Conservation (phyloP, 2,329 filamentous ascomycete species). For the Coniosporium tulheliwenetii region DNA sequence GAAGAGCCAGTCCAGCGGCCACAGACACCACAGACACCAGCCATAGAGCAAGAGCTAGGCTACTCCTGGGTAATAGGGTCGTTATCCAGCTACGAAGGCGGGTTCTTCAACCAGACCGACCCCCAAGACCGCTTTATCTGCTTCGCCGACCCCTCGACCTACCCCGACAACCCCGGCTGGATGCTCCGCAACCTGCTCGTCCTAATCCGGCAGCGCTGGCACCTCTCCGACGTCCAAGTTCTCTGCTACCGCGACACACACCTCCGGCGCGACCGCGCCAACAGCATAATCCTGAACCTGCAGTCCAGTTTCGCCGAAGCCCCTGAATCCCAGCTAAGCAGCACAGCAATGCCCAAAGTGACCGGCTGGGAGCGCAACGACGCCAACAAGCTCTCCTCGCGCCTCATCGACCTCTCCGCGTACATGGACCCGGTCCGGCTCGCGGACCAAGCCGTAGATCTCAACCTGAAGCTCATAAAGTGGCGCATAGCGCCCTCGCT, state of each 20-base stretch:
- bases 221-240: slow-evolving; percentile 61
- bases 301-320: slow-evolving; percentile 30
- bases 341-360: slow-evolving; percentile 56
- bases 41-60: slow-evolving; percentile 35
- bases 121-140: slow-evolving; percentile 67
- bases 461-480: slow-evolving; percentile 97
- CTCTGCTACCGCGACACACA: slow-evolving; percentile 83
- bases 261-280: slow-evolving; percentile 58
- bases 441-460: slow-evolving; percentile 85
- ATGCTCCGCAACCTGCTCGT: slow-evolving; percentile 79
- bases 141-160: slow-evolving; percentile 89
- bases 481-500: slow-evolving; percentile 88
- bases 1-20: slow-evolving; percentile 16
- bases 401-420: slow-evolving; percentile 69
- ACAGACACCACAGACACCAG: slow-evolving; percentile 35
- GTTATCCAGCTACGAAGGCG: slow-evolving; percentile 64
- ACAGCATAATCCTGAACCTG: slow-evolving; percentile 63
- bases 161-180: slow-evolving; percentile 78
- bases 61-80: slow-evolving; percentile 67
- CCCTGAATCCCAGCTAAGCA: slow-evolving; percentile 4
- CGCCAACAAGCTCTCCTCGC: slow-evolving; percentile 60
- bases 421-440: slow-evolving; percentile 84
- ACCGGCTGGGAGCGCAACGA: slow-evolving; percentile 89
- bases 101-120: slow-evolving; percentile 64
- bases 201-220: slow-evolving; percentile 68